Percentiles rank a stretch among this genome's conserved stretches.
These are phyloP conservation scores for Phanerodontia chrysosporium DNA, from an alignment of 768 basidiomycete genomes.

Conservation along the genomic window DNA sequence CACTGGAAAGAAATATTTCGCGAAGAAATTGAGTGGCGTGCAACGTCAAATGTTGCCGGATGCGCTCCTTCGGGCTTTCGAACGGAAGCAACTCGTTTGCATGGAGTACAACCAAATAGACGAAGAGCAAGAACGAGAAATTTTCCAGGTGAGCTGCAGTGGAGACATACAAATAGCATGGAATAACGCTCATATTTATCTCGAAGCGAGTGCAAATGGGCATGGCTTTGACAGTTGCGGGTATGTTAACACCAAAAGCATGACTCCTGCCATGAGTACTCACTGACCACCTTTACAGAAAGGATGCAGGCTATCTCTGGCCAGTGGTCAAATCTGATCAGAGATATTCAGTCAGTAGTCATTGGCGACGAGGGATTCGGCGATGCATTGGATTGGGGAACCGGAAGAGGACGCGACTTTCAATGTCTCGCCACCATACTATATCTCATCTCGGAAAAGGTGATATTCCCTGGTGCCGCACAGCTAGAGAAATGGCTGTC, in stretches of 20 bases:
- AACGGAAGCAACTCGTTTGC: slow-evolving; percentile 68
- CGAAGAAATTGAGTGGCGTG: slow-evolving; percentile 23
- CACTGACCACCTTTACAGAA: slow-evolving; percentile 41
- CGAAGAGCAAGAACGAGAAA: slow-evolving; percentile 57
- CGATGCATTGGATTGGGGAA: slow-evolving; percentile 32
- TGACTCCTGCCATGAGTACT: too few relatives aligned
- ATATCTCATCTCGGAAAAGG: slow-evolving; percentile 22
- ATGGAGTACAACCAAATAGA: slow-evolving; percentile 57
- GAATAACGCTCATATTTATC: slow-evolving; percentile 28
- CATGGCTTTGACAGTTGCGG: slow-evolving; percentile 69
- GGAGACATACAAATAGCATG: neutral
- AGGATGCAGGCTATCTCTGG: slow-evolving; percentile 65
- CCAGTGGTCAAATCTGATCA: slow-evolving; percentile 55
- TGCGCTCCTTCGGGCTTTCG: slow-evolving; percentile 51
- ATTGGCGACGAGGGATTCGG: slow-evolving; percentile 37
- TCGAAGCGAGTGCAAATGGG: slow-evolving; percentile 70
- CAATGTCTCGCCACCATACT: slow-evolving; percentile 30
- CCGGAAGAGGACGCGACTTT: slow-evolving; percentile 34
- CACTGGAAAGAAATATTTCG: slow-evolving; percentile 50
- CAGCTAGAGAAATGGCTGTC: slow-evolving; percentile 28
- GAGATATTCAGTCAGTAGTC: slow-evolving; percentile 45
- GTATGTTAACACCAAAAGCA: slow-evolving; percentile 24
- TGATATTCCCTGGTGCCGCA: slow-evolving; percentile 16
- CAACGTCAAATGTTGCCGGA: slow-evolving; percentile 38
- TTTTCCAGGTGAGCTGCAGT: slow-evolving; percentile 38